These are phyloP conservation scores for Pseudonitzschia multiseries DNA, from an alignment of 108 stramenopile species.

Conservation along the genomic window DNA sequence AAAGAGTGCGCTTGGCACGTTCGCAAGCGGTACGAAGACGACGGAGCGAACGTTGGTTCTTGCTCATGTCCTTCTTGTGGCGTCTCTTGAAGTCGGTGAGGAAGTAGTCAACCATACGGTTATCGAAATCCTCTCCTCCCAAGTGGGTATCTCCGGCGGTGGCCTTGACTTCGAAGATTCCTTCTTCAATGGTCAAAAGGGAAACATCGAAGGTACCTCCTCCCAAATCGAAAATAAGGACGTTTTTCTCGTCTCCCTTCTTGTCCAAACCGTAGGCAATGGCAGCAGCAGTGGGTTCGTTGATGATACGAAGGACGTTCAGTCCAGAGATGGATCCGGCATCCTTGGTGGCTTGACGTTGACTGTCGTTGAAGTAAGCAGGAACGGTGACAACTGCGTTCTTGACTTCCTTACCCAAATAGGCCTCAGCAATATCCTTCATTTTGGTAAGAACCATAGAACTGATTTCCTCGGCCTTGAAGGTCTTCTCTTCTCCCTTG, in stretches of 20 bases:
- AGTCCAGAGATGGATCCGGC: slow-evolving; percentile 97
- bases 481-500: slow-evolving; percentile 98
- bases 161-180: slow-evolving; percentile 99
- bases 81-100: slow-evolving; percentile 95
- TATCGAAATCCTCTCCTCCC: slow-evolving; percentile 99
- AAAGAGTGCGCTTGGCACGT: slow-evolving; percentile 99
- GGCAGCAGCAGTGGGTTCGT: slow-evolving; percentile 99
- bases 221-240: slow-evolving; percentile 98
- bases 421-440: slow-evolving; percentile 98
- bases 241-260: slow-evolving; percentile 97
- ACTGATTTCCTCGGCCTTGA: slow-evolving; percentile 99
- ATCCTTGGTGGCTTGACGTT: slow-evolving; percentile 99
- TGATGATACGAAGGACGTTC: slow-evolving; percentile 99
- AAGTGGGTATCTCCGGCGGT: slow-evolving; percentile 99
- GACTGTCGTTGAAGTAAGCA: slow-evolving; percentile 99
- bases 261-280: slow-evolving; percentile 96
- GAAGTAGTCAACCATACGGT: slow-evolving; percentile 96
- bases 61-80: slow-evolving; percentile 87
- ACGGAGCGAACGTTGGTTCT: slow-evolving; percentile 96
- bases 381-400: slow-evolving; percentile 99
- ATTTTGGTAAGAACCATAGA: slow-evolving; percentile 99
- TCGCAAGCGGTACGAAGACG: slow-evolving; percentile 99
- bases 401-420: slow-evolving; percentile 98
- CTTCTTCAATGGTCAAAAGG: slow-evolving; percentile 98
- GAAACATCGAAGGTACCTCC: slow-evolving; percentile 98